Evolutionary conservation across 1,139 yeast genomes (phyloP).

Genomic region (Suhomyces guaymorum): DNA sequence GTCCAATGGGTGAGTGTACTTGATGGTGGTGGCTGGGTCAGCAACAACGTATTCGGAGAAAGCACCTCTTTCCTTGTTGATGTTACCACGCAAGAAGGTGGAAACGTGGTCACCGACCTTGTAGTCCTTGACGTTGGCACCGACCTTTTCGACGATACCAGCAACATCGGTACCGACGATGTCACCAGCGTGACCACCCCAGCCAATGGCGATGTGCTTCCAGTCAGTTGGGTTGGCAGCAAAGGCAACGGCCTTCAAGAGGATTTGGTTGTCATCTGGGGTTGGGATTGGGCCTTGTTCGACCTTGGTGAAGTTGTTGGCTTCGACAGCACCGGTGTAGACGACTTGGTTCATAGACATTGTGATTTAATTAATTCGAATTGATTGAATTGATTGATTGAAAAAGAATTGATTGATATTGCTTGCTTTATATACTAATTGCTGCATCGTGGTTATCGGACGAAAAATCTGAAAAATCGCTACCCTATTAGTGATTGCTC

Average conservation of each 20-base stretch:
- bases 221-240: slow-evolving; percentile 79
- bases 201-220: slow-evolving; percentile 49
- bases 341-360: no score
- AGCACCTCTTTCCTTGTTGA: slow-evolving; percentile 48
- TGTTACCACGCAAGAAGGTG: slow-evolving; percentile 27
- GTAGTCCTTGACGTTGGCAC: slow-evolving; percentile 50
- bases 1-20: slow-evolving; percentile 21
- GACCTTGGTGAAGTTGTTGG: slow-evolving; percentile 3
- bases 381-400: no score
- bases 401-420: no score
- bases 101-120: slow-evolving; percentile 54
- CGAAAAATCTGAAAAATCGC: no score
- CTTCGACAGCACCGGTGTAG: no score
- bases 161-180: slow-evolving; percentile 59
- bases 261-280: slow-evolving; percentile 30
- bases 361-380: no score
- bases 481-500: no score
- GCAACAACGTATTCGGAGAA: slow-evolving; percentile 58
- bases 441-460: no score
- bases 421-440: no score
- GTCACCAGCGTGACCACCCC: slow-evolving; percentile 42
- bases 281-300: slow-evolving; percentile 5
- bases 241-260: slow-evolving; percentile 56
- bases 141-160: slow-evolving; percentile 58
- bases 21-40: slow-evolving; percentile 36